These are phyloP conservation scores for Globisporangium yorkense DNA, from an alignment of 352 stramenopile genomes.

Conservation along the genomic window DNA sequence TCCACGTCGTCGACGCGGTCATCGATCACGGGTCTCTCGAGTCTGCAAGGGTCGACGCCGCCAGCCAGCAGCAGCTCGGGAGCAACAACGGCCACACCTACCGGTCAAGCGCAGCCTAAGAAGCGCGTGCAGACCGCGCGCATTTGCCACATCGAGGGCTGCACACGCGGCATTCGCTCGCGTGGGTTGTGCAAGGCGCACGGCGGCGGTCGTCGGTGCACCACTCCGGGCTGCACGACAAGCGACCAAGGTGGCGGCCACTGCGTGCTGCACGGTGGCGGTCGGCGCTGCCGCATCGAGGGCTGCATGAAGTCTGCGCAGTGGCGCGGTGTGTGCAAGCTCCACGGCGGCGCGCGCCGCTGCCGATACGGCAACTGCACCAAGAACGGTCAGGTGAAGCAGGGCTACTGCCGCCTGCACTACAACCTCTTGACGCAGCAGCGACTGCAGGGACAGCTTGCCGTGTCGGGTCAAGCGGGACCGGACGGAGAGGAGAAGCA, in stretches of 20 bases:
- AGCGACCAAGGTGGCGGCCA: slow-evolving; percentile 83
- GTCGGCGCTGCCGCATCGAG: slow-evolving; percentile 66
- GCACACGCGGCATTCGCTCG: slow-evolving; percentile 68
- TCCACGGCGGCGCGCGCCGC: slow-evolving; percentile 74
- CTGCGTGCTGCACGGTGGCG: slow-evolving; percentile 79
- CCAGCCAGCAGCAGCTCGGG: slow-evolving; percentile 3
- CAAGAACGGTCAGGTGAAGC: slow-evolving; percentile 80
- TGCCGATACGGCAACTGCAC: slow-evolving; percentile 73
- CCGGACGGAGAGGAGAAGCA: background rate
- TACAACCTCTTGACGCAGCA: slow-evolving; percentile 48
- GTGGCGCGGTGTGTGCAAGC: slow-evolving; percentile 78
- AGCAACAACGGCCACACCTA: slow-evolving; percentile 10
- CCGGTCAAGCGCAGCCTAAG: slow-evolving; percentile 16
- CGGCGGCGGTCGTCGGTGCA: slow-evolving; percentile 61
- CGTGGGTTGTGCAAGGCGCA: slow-evolving; percentile 55
- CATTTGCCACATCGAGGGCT: slow-evolving; percentile 69
- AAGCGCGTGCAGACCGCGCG: slow-evolving; percentile 56
- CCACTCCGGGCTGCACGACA: slow-evolving; percentile 69
- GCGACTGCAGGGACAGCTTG: slow-evolving; percentile 16
- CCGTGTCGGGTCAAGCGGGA: background rate
- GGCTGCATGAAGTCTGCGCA: slow-evolving; percentile 81
- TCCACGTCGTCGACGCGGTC: slow-evolving; percentile 8
- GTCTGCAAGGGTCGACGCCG: slow-evolving; percentile 7
- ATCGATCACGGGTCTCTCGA: slow-evolving; percentile 1
- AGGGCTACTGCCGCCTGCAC: slow-evolving; percentile 76